phyloP scores from a whole-genome alignment of 306 rosid species.

The Begonia fuchsioides region DNA sequence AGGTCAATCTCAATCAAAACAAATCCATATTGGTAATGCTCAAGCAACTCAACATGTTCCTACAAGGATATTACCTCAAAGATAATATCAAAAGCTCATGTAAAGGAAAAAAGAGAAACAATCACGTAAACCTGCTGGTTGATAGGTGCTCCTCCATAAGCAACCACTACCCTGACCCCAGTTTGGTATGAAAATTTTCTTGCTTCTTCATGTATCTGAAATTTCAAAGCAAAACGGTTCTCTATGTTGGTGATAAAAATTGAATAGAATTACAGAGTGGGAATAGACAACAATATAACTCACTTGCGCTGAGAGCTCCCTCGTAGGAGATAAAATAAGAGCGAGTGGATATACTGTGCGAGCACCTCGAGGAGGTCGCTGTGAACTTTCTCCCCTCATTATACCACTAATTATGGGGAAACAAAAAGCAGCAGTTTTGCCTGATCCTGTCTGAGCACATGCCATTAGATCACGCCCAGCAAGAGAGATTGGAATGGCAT shows the following conservation, averaged over 20 bases:
- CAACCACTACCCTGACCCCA: slow-evolving; percentile 84
- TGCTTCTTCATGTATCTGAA: slow-evolving; percentile 77
- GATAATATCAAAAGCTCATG: background rate
- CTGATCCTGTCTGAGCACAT: slow-evolving; percentile 89
- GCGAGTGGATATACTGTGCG: slow-evolving; percentile 75
- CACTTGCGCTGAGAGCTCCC: slow-evolving; percentile 82
- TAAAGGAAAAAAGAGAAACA: slow-evolving; percentile 2
- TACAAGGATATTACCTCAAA: background rate
- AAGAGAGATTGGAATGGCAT: slow-evolving; percentile 75
- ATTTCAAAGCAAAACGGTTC: slow-evolving; percentile 5
- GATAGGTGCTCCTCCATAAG: slow-evolving; percentile 86
- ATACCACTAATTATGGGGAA: slow-evolving; percentile 83
- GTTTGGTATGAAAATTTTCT: slow-evolving; percentile 59
- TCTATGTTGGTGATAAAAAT: background rate
- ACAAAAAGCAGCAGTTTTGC: slow-evolving; percentile 87
- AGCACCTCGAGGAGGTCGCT: slow-evolving; percentile 63
- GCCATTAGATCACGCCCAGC: slow-evolving; percentile 79
- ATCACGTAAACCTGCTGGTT: slow-evolving; percentile 47
- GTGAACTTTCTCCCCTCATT: slow-evolving; percentile 47
- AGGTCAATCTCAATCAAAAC: too few species aligned
- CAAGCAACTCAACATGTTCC: background rate
- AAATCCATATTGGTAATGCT: background rate
- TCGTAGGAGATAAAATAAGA: slow-evolving; percentile 80
- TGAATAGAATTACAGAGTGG: background rate
- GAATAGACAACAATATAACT: slow-evolving; percentile 11